Percentiles rank a stretch among this genome's conserved stretches.
Evolutionary conservation across 1,139 yeast genomes (phyloP).

Genomic region (Hansenula sp.): DNA sequence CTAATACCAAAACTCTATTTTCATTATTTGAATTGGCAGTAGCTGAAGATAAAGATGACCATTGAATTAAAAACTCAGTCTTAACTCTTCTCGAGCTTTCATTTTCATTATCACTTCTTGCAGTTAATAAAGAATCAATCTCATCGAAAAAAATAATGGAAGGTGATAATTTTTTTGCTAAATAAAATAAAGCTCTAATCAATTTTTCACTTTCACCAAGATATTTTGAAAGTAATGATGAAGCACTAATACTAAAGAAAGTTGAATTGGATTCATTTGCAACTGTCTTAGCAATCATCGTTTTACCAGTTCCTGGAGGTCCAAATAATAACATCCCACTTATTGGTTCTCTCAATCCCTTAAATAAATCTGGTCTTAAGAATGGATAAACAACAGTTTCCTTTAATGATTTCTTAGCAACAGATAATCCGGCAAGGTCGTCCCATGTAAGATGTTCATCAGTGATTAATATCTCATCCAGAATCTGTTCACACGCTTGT

Average conservation of each 20-base stretch:
- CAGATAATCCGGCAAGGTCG: conserved; percentile 55
- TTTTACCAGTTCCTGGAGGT: conserved; percentile 46
- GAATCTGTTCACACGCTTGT: conserved; percentile 36
- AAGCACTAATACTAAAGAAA: conserved; percentile 58
- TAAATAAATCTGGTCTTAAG: conserved; percentile 56
- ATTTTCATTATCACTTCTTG: conserved; percentile 47
- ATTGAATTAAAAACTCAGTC: conserved; percentile 59
- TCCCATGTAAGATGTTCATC: conserved; percentile 62
- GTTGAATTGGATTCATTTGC: conserved; percentile 65
- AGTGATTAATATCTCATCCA: conserved; percentile 47
- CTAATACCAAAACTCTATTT: conserved; percentile 50
- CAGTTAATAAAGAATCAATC: conserved; percentile 55
- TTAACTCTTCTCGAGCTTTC: conserved; percentile 51
- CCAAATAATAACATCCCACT: conserved; percentile 64
- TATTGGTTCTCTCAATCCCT: conserved; percentile 59
- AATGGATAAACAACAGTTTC: conserved; percentile 68
- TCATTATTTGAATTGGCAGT: conserved; percentile 37
- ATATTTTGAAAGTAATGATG: conserved; percentile 57
- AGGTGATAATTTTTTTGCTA: conserved; percentile 47
- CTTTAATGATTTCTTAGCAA: conserved; percentile 53
- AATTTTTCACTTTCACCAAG: conserved; percentile 62
- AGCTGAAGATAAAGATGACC: conserved; percentile 60
- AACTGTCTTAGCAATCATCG: conserved; percentile 63
- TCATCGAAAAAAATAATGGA: conserved; percentile 50
- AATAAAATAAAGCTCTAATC: conserved; percentile 52